A percentile compares a stretch with the other conserved stretches of the same genome.
Evolutionary conservation across 2,329 filamentous ascomycete genomes (phyloP).

Genomic region (Botrytis cinerea): DNA sequence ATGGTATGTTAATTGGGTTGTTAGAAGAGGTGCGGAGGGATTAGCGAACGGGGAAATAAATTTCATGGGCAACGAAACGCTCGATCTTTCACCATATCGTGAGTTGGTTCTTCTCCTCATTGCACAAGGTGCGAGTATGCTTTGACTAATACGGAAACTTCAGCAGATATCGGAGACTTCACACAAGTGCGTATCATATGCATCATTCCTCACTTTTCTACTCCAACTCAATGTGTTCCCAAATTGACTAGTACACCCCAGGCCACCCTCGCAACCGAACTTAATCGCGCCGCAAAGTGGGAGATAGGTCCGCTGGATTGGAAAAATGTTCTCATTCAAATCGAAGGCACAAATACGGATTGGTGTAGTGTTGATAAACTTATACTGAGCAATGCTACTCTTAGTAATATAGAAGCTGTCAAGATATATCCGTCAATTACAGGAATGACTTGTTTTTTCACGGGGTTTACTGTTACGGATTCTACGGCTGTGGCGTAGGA

Average conservation of each 20-base stretch:
- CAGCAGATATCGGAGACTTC: not conserved
- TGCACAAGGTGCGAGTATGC: too few species aligned
- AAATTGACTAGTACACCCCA: not conserved
- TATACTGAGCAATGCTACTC: not conserved
- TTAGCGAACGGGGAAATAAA: not conserved
- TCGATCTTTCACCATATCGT: not conserved
- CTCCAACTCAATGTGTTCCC: fast-evolving
- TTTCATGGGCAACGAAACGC: not conserved
- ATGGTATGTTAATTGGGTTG: not conserved
- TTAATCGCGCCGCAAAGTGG: not conserved
- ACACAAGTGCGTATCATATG: not conserved
- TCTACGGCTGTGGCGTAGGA: not conserved
- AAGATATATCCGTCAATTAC: not conserved
- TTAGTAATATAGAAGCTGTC: not conserved
- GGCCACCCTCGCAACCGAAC: constrained; percentile 3
- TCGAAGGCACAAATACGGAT: not conserved
- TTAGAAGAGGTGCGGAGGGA: not conserved
- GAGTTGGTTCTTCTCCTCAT: not conserved
- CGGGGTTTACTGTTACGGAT: not conserved
- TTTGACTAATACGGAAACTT: not conserved
- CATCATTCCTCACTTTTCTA: not conserved
- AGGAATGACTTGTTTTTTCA: not conserved
- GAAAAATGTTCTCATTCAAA: not conserved
- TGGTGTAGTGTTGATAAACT: constrained; percentile 2
- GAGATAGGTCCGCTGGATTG: not conserved